These are phyloP conservation scores for Sporothrix pallida DNA, from an alignment of 2,329 filamentous ascomycete genomes.

Conservation along the genomic window DNA sequence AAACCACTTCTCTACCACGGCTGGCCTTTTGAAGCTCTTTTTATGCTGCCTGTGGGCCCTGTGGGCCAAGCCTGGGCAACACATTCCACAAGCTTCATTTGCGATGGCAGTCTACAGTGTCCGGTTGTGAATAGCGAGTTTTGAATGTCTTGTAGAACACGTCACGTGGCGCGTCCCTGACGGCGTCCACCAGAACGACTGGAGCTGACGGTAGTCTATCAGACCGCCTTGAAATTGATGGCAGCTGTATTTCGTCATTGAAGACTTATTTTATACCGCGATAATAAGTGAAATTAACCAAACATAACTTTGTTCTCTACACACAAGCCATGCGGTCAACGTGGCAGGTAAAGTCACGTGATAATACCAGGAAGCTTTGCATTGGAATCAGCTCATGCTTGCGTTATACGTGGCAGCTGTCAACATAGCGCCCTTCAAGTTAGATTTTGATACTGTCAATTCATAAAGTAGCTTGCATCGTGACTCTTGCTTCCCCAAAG, in stretches of 20 bases:
- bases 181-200: not conserved
- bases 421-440: not conserved
- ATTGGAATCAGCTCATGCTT: not conserved
- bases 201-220: not conserved
- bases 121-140: not conserved
- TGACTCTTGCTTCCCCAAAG: not conserved
- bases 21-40: not conserved
- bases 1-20: not conserved
- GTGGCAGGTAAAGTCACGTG: too few relatives aligned
- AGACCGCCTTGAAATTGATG: not conserved
- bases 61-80: slow-evolving; percentile 6
- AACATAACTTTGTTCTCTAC: too few relatives aligned
- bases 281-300: too few relatives aligned
- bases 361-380: too few relatives aligned
- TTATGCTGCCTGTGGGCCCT: not conserved
- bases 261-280: not conserved
- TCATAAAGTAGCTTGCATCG: not conserved
- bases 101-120: not conserved
- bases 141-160: not conserved
- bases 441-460: not conserved
- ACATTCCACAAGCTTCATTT: slow-evolving; percentile 24
- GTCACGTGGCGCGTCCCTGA: slow-evolving; percentile 8
- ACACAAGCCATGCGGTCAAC: too few relatives aligned
- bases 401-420: not conserved
- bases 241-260: not conserved